phyloP scores from a whole-genome alignment of 2,329 filamentous ascomycete species.

The Trichoderma sp. region DNA sequence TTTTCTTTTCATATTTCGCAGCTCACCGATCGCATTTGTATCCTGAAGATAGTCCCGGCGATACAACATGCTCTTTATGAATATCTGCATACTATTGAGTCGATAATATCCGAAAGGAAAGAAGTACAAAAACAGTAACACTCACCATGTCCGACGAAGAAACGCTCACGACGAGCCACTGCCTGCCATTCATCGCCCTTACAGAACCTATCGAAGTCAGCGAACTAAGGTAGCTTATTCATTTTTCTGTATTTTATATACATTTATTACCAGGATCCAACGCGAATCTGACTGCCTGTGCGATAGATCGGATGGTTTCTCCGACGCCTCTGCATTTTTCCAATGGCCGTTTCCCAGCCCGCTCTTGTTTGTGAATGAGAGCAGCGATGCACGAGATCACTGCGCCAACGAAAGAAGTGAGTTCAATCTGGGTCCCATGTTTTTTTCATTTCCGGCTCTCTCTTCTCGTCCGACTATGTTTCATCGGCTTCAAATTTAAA shows the following conservation, averaged over 20 bases:
- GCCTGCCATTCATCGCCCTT: constrained; percentile 46
- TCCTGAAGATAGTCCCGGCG: neutral
- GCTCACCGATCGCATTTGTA: neutral
- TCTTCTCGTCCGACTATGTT: neutral
- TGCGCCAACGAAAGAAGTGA: constrained; percentile 76
- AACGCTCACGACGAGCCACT: constrained; percentile 45
- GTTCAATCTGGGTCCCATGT: constrained; percentile 19
- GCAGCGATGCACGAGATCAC: constrained; percentile 75
- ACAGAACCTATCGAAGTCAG: constrained; percentile 51
- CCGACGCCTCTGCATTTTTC: constrained; percentile 53
- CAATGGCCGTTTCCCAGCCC: constrained; percentile 67
- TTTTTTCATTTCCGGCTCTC: neutral
- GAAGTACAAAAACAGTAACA: neutral
- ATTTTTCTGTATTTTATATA: no score
- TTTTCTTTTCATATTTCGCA: neutral
- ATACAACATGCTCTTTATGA: neutral
- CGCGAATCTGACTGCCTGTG: constrained; percentile 11
- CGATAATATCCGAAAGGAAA: neutral
- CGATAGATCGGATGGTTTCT: constrained; percentile 31
- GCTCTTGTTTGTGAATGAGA: constrained; percentile 73
- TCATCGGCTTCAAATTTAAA: neutral
- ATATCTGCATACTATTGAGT: neutral
- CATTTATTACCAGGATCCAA: fast-evolving
- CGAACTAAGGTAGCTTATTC: constrained; percentile 42
- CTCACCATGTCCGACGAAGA: constrained; percentile 38